Evolutionary conservation across 2,329 filamentous ascomycete species (phyloP), one percentile per base, ranked within the genome.

Genomic region (Aspergillus sojae): DNA sequence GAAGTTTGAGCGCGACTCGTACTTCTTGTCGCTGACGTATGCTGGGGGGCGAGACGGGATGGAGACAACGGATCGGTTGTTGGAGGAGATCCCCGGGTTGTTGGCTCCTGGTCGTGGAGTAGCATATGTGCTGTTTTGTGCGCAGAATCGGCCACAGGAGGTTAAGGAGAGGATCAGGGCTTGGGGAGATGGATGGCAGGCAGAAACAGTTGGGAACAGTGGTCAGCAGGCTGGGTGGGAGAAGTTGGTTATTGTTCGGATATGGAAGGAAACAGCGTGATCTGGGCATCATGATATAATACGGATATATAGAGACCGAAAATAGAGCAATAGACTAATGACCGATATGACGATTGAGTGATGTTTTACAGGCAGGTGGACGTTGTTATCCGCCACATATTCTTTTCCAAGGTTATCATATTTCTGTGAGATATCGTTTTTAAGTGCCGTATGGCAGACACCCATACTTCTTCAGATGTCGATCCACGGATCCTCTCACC

Each of bases 191-290:
- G 81, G 75, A 28, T 98, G 94, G 95, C 83, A 78, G 65, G 92
- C 87, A 11, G 88, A 93, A 75, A 92, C 87, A 21, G 93, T 96
- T 5, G 90, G 91, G 7, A 86, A 84, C 60, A 97, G 93, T 77
- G 94, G 94, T 56, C 93, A 90, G 82, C 88, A 91, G 77, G 94
- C 91, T 34, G 95, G 95, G 0, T 97, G 94, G 94, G 95, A 99
- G 82, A 96, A 91, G 80, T 82, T 99, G 77, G 90, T 93, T 74
- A 91, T 99, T 71, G 82, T 98, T 70, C 87, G 94, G 75, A 91
- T 97, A 75, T 96, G 92, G 91, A 86, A 88, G 72, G 70, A 70
- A 32, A 6, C 28, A 26, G 19, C 19, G 23, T n/a, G 3, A 39
- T 50, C 6, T 30, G 43, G 10, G 2, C 11, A 26, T 48, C 16